Percentiles rank a stretch among this genome's conserved stretches.
Evolutionary conservation across 306 rosid species (phyloP).

Genomic region (Quercus mongolica): DNA sequence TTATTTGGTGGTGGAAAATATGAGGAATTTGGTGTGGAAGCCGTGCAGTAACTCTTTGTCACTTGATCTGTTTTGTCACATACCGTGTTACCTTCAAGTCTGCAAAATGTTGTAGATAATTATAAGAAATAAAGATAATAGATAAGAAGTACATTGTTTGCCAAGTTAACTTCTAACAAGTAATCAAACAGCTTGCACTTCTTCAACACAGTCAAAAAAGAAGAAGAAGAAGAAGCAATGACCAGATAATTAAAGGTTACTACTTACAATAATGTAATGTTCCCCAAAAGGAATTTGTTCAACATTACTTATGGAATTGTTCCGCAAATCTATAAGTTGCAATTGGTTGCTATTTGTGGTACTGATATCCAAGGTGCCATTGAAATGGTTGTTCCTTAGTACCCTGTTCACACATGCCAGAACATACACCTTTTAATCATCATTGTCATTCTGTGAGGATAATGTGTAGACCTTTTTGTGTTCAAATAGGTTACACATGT

Average conservation of each 20-base stretch:
- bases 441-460: no score
- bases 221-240: background rate
- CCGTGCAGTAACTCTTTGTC: constrained; percentile 31
- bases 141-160: background rate
- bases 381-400: background rate
- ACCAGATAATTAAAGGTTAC: background rate
- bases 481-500: background rate
- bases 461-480: no score
- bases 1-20: constrained; percentile 10
- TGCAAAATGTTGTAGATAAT: constrained; percentile 17
- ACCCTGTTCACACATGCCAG: no score
- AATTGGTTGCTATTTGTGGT: background rate
- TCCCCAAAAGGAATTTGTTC: background rate
- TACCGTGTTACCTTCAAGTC: constrained; percentile 51
- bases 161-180: background rate
- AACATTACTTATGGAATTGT: background rate
- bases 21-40: constrained; percentile 12
- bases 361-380: background rate
- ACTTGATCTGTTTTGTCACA: constrained; percentile 30
- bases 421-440: no score
- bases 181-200: background rate
- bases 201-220: background rate
- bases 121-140: background rate
- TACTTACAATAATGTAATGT: constrained; percentile 23
- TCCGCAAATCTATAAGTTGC: background rate